A percentile compares a stretch with the other conserved stretches of the same genome.
These are phyloP conservation scores for Cyathus striatus DNA, from an alignment of 768 basidiomycete species.

Conservation along the genomic window DNA sequence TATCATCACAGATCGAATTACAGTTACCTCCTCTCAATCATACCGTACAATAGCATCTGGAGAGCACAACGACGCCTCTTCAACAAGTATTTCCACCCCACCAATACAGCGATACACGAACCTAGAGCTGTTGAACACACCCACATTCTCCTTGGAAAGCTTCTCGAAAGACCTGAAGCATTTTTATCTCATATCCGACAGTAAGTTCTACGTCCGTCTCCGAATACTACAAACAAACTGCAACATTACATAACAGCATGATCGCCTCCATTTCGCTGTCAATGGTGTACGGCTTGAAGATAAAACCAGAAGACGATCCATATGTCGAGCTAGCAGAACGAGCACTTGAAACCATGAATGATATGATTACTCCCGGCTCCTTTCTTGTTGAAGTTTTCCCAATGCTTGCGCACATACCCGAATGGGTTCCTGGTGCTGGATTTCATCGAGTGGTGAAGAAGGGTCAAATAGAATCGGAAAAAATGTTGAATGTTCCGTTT, in stretches of 20 bases:
- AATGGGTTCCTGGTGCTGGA: constrained; percentile 55
- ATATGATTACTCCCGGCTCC: constrained; percentile 31
- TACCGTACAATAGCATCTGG: background rate
- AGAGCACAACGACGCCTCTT: background rate
- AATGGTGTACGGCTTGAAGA: constrained; percentile 43
- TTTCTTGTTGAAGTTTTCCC: constrained; percentile 42
- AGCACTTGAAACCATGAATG: constrained; percentile 24
- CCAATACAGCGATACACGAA: background rate
- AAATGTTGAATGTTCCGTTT: no score
- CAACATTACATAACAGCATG: constrained; percentile 20
- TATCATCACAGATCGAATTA: no score
- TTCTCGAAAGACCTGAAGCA: background rate
- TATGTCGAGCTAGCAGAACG: constrained; percentile 35
- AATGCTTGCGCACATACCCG: constrained; percentile 38
- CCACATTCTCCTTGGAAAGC: background rate
- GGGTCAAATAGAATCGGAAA: no score
- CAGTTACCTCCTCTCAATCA: no score
- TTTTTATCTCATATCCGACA: background rate
- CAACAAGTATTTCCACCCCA: background rate
- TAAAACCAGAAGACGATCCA: constrained; percentile 34
- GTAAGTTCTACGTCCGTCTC: background rate
- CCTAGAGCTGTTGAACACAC: background rate
- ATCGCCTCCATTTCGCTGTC: constrained; percentile 33
- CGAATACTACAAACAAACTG: background rate
- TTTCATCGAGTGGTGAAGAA: no score